Evolutionary conservation across 2,329 filamentous ascomycete genomes (phyloP).

Genomic region (Sodiomyces alkalinus): DNA sequence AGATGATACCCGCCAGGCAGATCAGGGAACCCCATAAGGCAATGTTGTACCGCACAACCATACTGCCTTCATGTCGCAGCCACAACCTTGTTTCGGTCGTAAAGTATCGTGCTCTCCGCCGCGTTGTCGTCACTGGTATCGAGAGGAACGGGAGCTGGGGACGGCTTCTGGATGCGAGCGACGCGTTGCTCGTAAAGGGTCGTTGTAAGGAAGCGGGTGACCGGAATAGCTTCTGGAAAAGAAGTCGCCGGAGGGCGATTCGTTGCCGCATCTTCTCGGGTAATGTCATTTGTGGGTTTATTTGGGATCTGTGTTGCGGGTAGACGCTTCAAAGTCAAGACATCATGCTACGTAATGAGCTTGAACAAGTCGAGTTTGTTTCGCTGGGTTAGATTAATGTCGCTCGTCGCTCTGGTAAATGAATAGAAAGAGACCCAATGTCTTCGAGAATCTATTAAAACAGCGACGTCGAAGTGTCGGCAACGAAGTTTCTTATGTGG

Average conservation of each 20-base stretch:
- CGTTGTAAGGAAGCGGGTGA: conserved; percentile 5
- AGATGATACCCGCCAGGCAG: conserved; percentile 44
- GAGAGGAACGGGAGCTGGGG: conserved; percentile 37
- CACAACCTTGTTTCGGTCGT: conserved; percentile 64
- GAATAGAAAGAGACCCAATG: no score
- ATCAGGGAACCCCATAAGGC: conserved; percentile 49
- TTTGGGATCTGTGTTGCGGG: no score
- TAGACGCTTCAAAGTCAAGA: no score
- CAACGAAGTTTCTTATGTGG: no score
- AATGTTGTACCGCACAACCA: conserved; percentile 53
- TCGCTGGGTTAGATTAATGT: neutral
- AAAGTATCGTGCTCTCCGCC: conserved; percentile 52
- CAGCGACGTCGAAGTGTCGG: no score
- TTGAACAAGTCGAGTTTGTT: no score
- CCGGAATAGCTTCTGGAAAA: conserved; percentile 10
- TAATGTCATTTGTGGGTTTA: neutral
- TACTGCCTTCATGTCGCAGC: conserved; percentile 54
- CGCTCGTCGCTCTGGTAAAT: no score
- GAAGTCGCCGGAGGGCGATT: conserved; percentile 19
- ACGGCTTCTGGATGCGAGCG: conserved; percentile 16
- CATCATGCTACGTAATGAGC: no score
- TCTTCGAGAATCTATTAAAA: no score
- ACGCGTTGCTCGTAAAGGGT: conserved; percentile 8
- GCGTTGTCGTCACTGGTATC: conserved; percentile 24
- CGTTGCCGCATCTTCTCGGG: conserved; percentile 21